Conservation (phyloP, 169 alveolate species). For the Plasmodium fragile region DNA sequence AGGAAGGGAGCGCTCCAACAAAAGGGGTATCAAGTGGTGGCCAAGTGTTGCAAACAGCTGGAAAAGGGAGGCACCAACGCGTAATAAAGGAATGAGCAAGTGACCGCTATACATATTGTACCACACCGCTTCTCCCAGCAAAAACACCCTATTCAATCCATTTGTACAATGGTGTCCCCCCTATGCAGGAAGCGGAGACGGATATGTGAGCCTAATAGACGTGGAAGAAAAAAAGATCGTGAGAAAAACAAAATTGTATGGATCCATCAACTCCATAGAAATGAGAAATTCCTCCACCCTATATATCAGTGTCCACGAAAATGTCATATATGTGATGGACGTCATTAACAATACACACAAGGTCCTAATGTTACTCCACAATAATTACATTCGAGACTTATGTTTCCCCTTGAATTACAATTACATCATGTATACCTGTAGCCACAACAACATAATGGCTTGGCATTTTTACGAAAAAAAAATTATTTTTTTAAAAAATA, state of each 20-base stretch:
- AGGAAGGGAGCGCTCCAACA: neutral
- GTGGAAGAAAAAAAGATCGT: slow-evolving; percentile 50
- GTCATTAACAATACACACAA: slow-evolving; percentile 11
- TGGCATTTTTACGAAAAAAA: slow-evolving; percentile 72
- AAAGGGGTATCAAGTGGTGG: neutral
- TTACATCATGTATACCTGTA: slow-evolving; percentile 65
- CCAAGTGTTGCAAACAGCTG: neutral
- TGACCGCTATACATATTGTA: neutral
- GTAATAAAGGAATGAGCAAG: neutral
- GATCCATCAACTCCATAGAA: slow-evolving; percentile 63
- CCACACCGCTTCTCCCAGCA: neutral
- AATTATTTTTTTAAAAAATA: slow-evolving; percentile 50
- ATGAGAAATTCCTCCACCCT: slow-evolving; percentile 60
- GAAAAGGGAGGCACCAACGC: neutral
- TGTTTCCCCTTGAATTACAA: slow-evolving; percentile 61
- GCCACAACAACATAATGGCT: slow-evolving; percentile 65
- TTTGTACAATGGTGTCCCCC: neutral
- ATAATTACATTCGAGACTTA: slow-evolving; percentile 40
- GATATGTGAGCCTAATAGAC: slow-evolving; percentile 43
- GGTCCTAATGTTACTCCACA: slow-evolving; percentile 32
- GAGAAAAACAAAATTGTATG: slow-evolving; percentile 47
- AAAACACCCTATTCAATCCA: neutral
- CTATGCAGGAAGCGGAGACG: slow-evolving; percentile 75
- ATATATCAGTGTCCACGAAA: slow-evolving; percentile 51
- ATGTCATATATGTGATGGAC: slow-evolving; percentile 71